A percentile compares a stretch with the other conserved stretches of the same genome.
phyloP scores from a whole-genome alignment of 2,329 filamentous ascomycete genomes.

The Exophiala aquamarina region DNA sequence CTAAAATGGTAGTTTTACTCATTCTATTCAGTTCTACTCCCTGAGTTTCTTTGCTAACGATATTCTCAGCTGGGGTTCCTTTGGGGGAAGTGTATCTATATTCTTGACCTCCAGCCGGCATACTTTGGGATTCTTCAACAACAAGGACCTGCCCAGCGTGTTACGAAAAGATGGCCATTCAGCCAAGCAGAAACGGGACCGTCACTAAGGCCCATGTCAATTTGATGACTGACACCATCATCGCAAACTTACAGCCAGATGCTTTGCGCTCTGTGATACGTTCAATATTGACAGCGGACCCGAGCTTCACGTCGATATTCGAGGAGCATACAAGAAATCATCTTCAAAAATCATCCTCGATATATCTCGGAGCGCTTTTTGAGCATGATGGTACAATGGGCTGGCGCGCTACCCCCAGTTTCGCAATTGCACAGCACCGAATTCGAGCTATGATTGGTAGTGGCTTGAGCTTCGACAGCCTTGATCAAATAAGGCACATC shows the following conservation, averaged over 20 bases:
- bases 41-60: no score
- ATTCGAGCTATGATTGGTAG: conserved; percentile 36
- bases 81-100: no score
- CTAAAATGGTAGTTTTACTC: no score
- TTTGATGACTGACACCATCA: conserved; percentile 49
- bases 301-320: conserved; percentile 34
- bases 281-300: conserved; percentile 9
- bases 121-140: no score
- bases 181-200: neutral
- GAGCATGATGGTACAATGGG: neutral
- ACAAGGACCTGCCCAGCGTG: no score
- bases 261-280: conserved; percentile 42
- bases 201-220: conserved; percentile 42
- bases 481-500: conserved; percentile 12
- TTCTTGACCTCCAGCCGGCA: no score
- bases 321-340: conserved; percentile 34
- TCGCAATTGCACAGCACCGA: conserved; percentile 21
- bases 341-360: conserved; percentile 26
- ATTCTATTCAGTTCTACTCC: no score
- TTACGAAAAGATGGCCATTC: neutral
- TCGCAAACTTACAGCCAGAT: conserved; percentile 44
- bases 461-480: conserved; percentile 33
- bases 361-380: neutral
- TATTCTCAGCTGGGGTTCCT: no score
- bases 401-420: neutral